Percentiles rank a stretch among this genome's conserved stretches.
Evolutionary conservation across 208 protist species (phyloP).

Genomic region (Crithidia fasciculata): DNA sequence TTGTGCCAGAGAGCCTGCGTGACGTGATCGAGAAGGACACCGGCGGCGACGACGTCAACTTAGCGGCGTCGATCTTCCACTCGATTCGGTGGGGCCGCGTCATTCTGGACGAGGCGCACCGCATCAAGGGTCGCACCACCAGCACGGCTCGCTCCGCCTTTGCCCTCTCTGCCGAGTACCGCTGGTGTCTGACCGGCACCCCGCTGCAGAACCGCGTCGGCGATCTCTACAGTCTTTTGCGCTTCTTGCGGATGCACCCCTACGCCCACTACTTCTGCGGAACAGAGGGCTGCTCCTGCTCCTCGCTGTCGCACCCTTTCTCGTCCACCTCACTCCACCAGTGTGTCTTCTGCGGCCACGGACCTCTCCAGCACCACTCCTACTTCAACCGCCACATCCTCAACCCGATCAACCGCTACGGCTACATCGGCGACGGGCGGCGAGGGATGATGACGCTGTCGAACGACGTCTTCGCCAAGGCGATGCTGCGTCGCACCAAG

Average conservation of each 20-base stretch:
- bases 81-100: constrained; percentile 86
- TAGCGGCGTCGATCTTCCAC: constrained; percentile 78
- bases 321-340: constrained; percentile 69
- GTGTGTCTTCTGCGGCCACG: constrained; percentile 92
- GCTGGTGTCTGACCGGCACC: constrained; percentile 95
- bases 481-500: constrained; percentile 94
- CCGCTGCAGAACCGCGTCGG: constrained; percentile 97
- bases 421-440: constrained; percentile 91
- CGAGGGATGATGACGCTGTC: constrained; percentile 87
- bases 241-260: constrained; percentile 91
- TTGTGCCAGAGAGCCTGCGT: constrained; percentile 61
- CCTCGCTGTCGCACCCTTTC: constrained; percentile 90
- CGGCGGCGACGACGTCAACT: constrained; percentile 76
- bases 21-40: constrained; percentile 81
- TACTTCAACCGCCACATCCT: constrained; percentile 94
- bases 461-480: constrained; percentile 87
- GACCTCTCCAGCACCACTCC: constrained; percentile 92
- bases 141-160: constrained; percentile 88
- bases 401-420: constrained; percentile 95
- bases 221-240: constrained; percentile 96
- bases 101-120: constrained; percentile 94
- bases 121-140: constrained; percentile 91
- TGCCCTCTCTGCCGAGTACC: constrained; percentile 74
- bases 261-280: constrained; percentile 91
- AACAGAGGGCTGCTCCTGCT: constrained; percentile 87